Evolutionary conservation across 23 red algal species (phyloP).

Genomic region (Pyropia yezoensis): DNA sequence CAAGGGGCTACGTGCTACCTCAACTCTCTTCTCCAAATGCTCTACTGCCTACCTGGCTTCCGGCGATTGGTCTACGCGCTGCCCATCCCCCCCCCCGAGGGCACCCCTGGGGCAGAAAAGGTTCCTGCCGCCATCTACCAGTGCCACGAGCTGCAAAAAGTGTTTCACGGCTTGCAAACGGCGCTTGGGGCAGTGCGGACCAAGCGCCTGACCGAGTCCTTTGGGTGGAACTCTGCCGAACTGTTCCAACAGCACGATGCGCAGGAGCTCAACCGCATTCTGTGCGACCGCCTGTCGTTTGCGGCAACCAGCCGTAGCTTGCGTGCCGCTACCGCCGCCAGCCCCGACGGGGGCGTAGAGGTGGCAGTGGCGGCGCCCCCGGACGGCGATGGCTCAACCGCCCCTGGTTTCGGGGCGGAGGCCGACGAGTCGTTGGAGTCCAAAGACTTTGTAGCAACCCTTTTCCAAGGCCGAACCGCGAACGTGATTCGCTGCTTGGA

Average conservation of each 20-base stretch:
- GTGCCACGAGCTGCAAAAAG: conserved; percentile 81
- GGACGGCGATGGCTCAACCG: conserved; percentile 51
- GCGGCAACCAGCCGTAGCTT: too few species aligned
- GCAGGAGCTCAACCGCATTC: conserved; percentile 93
- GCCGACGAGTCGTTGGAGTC: too few species aligned
- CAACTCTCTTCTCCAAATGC: conserved; percentile 95
- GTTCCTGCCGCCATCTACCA: conserved; percentile 3
- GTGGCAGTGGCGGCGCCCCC: conserved; percentile 35
- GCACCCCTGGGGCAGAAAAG: conserved; percentile 8
- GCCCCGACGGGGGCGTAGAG: conserved; percentile 18
- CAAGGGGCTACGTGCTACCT: conserved; percentile 99
- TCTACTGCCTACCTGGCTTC: conserved; percentile 86
- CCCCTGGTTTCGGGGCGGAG: background rate
- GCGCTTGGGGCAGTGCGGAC: conserved; percentile 73
- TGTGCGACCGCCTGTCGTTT: conserved; percentile 75
- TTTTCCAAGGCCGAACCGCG: conserved; percentile 78
- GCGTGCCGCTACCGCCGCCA: too few species aligned
- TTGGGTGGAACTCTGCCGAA: conserved; percentile 90
- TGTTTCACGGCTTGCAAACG: conserved; percentile 92
- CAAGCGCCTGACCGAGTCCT: conserved; percentile 86
- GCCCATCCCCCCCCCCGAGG: conserved; percentile 63
- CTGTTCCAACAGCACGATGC: conserved; percentile 97
- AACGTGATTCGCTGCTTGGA: conserved; percentile 87
- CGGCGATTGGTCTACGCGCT: conserved; percentile 85
- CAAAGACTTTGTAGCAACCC: background rate